Evolutionary conservation across 106 monocot genomes (phyloP).

Genomic region (Phalaenopsis aphrodite): DNA sequence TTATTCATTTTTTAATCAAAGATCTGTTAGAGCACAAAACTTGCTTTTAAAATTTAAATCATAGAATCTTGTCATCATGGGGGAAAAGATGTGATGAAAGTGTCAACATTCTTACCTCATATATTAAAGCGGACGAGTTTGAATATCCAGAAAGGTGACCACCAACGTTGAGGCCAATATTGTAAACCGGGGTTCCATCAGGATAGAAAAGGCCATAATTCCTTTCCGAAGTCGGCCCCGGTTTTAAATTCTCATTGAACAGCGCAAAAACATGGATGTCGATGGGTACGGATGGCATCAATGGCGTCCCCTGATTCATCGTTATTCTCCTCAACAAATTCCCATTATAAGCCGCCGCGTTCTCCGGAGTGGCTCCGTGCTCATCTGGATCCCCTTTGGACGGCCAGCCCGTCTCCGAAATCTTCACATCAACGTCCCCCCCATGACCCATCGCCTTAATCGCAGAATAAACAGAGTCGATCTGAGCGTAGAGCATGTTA

Average conservation of each 20-base stretch:
- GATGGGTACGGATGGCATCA: conserved; percentile 59
- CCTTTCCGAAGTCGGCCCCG: conserved; percentile 80
- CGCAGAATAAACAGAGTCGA: conserved; percentile 73
- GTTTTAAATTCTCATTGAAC: conserved; percentile 85
- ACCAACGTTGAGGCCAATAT: conserved; percentile 46
- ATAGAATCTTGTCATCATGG: too few relatives aligned
- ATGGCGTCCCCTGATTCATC: conserved; percentile 65
- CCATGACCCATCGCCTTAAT: conserved; percentile 52
- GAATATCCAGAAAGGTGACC: conserved; percentile 20
- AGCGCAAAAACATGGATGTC: conserved; percentile 78
- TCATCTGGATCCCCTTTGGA: conserved; percentile 76
- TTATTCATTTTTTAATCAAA: too few relatives aligned
- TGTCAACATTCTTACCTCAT: conserved; percentile 27
- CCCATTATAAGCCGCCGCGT: conserved; percentile 68
- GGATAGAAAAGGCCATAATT: conserved; percentile 88
- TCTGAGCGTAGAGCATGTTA: conserved; percentile 88
- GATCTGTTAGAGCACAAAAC: too few relatives aligned
- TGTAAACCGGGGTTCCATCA: conserved; percentile 69
- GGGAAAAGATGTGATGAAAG: background rate
- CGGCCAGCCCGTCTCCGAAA: conserved; percentile 95
- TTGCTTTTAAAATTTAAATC: too few relatives aligned
- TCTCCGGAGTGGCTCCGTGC: conserved; percentile 55
- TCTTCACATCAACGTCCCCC: conserved; percentile 52
- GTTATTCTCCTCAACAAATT: conserved; percentile 66
- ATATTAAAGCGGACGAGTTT: conserved; percentile 18